phyloP scores from a whole-genome alignment of 2,329 filamentous ascomycete genomes.

The Paecilomyces dactylethromorphus region DNA sequence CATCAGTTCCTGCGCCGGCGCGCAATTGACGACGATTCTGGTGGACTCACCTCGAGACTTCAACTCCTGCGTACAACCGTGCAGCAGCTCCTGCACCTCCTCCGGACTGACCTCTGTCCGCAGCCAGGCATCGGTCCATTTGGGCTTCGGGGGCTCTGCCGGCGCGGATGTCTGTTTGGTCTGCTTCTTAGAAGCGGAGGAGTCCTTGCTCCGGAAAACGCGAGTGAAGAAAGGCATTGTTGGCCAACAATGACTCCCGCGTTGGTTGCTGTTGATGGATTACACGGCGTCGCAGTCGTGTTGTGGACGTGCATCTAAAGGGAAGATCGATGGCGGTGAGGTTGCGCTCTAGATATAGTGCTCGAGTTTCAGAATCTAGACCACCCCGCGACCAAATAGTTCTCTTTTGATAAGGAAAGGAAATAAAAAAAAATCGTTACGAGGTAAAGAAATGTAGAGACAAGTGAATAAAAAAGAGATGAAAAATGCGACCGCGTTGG shows the following conservation, averaged over 20 bases:
- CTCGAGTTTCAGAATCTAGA: not conserved
- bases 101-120: slow-evolving; percentile 77
- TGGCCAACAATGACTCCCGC: not conserved
- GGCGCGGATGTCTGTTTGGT: slow-evolving; percentile 45
- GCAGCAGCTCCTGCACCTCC: slow-evolving; percentile 82
- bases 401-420: not conserved
- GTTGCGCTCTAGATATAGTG: not conserved
- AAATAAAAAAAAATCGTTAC: not conserved
- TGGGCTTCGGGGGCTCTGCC: slow-evolving; percentile 59
- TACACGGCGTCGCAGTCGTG: not conserved
- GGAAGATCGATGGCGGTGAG: not conserved
- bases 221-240: slow-evolving; percentile 54
- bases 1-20: slow-evolving; percentile 11
- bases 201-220: slow-evolving; percentile 70
- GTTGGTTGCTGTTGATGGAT: not conserved
- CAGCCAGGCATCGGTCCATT: slow-evolving; percentile 83
- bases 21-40: slow-evolving; percentile 14
- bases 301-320: not conserved
- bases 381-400: not conserved
- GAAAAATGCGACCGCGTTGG: not conserved
- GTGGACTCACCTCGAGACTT: slow-evolving; percentile 76
- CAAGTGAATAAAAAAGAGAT: not conserved
- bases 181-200: slow-evolving; percentile 54
- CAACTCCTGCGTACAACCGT: slow-evolving; percentile 80
- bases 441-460: not conserved